phyloP scores from a whole-genome alignment of 768 basidiomycete species.

The Boletales sp. region DNA sequence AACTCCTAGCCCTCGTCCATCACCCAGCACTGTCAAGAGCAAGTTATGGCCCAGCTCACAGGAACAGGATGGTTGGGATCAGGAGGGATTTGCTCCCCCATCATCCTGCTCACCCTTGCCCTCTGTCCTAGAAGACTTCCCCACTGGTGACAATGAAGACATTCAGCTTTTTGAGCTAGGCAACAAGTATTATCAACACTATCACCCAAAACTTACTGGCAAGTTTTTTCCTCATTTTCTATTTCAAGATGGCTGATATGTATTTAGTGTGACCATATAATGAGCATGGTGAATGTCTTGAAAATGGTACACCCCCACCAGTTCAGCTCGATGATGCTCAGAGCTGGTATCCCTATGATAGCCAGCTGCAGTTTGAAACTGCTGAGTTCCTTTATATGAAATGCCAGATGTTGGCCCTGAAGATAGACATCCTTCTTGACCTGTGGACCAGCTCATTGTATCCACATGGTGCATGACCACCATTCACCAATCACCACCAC shows the following conservation, averaged over 20 bases:
- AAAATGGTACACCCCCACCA: constrained; percentile 1
- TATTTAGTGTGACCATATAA: neutral
- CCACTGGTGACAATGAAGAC: neutral
- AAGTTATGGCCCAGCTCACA: too few relatives aligned
- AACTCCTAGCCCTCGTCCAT: neutral
- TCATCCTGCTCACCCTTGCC: neutral
- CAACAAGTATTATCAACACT: constrained; percentile 1
- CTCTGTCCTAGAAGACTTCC: neutral
- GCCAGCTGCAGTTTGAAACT: constrained; percentile 14
- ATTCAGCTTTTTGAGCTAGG: neutral
- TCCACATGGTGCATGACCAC: constrained; percentile 11
- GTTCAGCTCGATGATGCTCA: neutral
- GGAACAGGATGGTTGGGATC: neutral
- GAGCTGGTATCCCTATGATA: constrained; percentile 13
- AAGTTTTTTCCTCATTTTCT: neutral
- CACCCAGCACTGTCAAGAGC: neutral
- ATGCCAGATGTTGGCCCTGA: constrained; percentile 18
- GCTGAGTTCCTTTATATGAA: constrained; percentile 19
- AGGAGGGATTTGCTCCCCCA: neutral
- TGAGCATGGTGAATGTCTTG: neutral
- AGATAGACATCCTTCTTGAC: constrained; percentile 16
- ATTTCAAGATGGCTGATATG: too few relatives aligned
- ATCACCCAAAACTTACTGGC: constrained; percentile 4
- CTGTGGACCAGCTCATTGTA: constrained; percentile 17
- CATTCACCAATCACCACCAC: constrained; percentile 22